Conservation (phyloP, 768 basidiomycete species). For the Tylopilus rubrobrunneus region DNA sequence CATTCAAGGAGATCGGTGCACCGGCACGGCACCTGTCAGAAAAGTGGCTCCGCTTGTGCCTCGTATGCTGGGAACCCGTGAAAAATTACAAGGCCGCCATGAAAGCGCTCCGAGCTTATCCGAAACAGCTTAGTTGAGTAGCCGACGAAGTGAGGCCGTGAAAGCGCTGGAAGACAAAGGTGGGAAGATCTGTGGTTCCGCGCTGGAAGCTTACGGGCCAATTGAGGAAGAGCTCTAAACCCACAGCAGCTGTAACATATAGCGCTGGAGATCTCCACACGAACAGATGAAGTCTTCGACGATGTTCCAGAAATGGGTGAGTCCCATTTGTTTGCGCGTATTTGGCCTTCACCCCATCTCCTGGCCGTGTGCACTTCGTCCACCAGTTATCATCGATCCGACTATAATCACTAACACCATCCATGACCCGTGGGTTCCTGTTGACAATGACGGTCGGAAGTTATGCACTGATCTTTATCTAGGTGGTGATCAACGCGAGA, state of each 20-base stretch:
- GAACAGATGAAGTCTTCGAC: background rate
- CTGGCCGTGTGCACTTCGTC: background rate
- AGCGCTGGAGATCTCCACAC: conserved; percentile 15
- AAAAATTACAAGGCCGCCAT: conserved; percentile 8
- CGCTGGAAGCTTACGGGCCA: background rate
- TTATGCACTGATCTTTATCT: conserved; percentile 13
- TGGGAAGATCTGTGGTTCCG: background rate
- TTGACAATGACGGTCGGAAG: background rate
- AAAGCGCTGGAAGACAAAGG: background rate
- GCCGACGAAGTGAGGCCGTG: conserved; percentile 6
- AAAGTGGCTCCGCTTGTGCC: conserved; percentile 2
- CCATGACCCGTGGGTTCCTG: conserved; percentile 53
- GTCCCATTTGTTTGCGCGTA: conserved; percentile 22
- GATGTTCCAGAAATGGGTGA: background rate
- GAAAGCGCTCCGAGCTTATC: conserved; percentile 5
- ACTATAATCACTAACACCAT: conserved; percentile 1
- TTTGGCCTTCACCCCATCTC: conserved; percentile 7
- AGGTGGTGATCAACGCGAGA: conserved; percentile 85
- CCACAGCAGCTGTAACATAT: background rate
- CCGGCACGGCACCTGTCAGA: conserved; percentile 9
- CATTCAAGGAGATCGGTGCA: conserved; percentile 9
- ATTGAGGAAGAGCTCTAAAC: conserved; percentile 3
- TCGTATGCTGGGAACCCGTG: conserved; percentile 6
- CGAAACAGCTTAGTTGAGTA: conserved; percentile 7
- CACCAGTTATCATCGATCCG: conserved; percentile 5